Evolutionary conservation across 2,329 filamentous ascomycete species (phyloP).

Genomic region (Fusarium haematococcum): DNA sequence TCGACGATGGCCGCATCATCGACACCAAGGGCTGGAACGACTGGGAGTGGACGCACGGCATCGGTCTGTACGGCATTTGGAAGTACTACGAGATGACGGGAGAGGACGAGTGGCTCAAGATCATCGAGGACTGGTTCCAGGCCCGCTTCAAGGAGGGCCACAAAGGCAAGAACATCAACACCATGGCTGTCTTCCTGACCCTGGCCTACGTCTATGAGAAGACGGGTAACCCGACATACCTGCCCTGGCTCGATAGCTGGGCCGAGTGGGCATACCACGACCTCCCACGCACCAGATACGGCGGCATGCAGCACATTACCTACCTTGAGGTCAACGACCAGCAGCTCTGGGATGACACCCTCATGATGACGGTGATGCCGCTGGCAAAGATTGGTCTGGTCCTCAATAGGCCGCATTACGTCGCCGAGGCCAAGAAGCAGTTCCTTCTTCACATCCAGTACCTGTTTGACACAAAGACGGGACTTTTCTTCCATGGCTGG

Average conservation of each 20-base stretch:
- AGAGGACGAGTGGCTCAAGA: conserved; percentile 67
- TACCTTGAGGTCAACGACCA: conserved; percentile 78
- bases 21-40: conserved; percentile 88
- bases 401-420: conserved; percentile 76
- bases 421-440: conserved; percentile 82
- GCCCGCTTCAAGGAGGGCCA: conserved; percentile 75
- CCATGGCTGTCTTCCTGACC: conserved; percentile 82
- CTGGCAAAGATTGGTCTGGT: conserved; percentile 83
- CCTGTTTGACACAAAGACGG: conserved; percentile 77
- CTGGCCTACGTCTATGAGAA: conserved; percentile 83
- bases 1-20: conserved; percentile 80
- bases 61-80: conserved; percentile 84
- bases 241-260: conserved; percentile 84
- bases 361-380: conserved; percentile 89
- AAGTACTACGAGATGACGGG: conserved; percentile 82
- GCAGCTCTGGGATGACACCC: conserved; percentile 86
- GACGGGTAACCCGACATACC: conserved; percentile 74
- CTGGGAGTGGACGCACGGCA: conserved; percentile 87
- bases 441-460: conserved; percentile 84
- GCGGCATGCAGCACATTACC: conserved; percentile 81
- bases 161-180: conserved; percentile 89
- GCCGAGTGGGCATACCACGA: conserved; percentile 87
- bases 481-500: conserved; percentile 87
- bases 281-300: conserved; percentile 76
- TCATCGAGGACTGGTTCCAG: conserved; percentile 80